A percentile compares a stretch with the other conserved stretches of the same genome.
phyloP scores from a whole-genome alignment of 768 basidiomycete species.

The Mrakia frigida region DNA sequence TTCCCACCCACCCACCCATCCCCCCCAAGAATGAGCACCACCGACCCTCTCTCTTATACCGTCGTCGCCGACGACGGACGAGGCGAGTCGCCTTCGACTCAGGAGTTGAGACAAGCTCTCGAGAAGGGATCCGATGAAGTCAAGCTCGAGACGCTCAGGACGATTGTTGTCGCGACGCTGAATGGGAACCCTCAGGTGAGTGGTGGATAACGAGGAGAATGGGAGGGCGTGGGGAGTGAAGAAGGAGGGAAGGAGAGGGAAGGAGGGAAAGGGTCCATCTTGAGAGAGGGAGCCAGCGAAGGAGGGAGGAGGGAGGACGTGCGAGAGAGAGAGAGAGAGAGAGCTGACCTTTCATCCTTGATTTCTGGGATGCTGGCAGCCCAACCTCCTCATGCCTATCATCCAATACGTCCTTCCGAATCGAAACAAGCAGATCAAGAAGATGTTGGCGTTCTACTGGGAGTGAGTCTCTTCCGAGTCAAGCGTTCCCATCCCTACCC shows the following conservation, averaged over 20 bases:
- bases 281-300: background rate
- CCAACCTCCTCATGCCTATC: conserved; percentile 91
- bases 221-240: background rate
- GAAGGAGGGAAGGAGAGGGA: background rate
- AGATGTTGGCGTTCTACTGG: conserved; percentile 59
- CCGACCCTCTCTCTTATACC: conserved; percentile 30
- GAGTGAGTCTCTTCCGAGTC: conserved; percentile 40
- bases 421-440: conserved; percentile 93
- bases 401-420: conserved; percentile 97
- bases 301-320: background rate
- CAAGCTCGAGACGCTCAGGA: conserved; percentile 91
- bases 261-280: background rate
- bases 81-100: conserved; percentile 48
- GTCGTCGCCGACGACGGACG: conserved; percentile 26
- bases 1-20: background rate
- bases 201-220: background rate
- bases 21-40: conserved; percentile 19
- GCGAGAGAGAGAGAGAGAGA: background rate
- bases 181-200: conserved; percentile 88
- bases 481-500: background rate
- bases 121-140: conserved; percentile 96
- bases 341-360: conserved; percentile 9
- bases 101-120: conserved; percentile 72
- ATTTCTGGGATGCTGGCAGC: conserved; percentile 49
- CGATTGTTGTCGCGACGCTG: conserved; percentile 86